These are phyloP conservation scores for Arthrobotrys conoides DNA, from an alignment of 2,329 filamentous ascomycete species.

Conservation along the genomic window DNA sequence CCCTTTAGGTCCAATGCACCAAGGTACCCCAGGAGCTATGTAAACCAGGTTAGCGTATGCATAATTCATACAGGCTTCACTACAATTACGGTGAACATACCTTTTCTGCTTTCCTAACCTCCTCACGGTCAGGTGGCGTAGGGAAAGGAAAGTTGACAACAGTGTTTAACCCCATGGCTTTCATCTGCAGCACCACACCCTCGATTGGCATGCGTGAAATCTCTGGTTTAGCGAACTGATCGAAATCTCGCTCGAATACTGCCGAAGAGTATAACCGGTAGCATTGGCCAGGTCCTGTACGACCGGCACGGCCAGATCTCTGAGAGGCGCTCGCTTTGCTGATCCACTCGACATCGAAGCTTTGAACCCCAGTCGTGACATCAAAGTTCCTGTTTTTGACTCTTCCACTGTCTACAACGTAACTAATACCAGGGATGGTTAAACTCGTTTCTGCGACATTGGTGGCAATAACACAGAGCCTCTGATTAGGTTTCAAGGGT, in stretches of 20 bases:
- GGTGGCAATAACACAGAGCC: slow-evolving; percentile 90
- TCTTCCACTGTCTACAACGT: slow-evolving; percentile 94
- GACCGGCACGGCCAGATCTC: slow-evolving; percentile 90
- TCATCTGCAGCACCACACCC: slow-evolving; percentile 91
- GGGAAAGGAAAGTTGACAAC: slow-evolving; percentile 97
- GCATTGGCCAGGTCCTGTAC: slow-evolving; percentile 95
- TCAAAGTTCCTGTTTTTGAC: slow-evolving; percentile 94
- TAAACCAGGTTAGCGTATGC: slow-evolving; percentile 34
- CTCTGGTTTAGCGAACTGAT: slow-evolving; percentile 88
- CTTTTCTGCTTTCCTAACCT: slow-evolving; percentile 84
- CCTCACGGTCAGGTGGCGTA: slow-evolving; percentile 83
- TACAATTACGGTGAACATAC: slow-evolving; percentile 38
- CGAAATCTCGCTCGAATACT: slow-evolving; percentile 90
- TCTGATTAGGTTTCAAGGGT: slow-evolving; percentile 82
- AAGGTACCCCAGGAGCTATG: slow-evolving; percentile 81
- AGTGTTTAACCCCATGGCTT: slow-evolving; percentile 91
- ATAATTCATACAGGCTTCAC: not conserved
- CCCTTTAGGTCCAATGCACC: slow-evolving; percentile 81
- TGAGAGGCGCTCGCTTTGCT: slow-evolving; percentile 97
- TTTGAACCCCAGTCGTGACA: slow-evolving; percentile 89
- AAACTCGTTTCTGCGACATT: slow-evolving; percentile 98
- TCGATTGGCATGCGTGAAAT: slow-evolving; percentile 92
- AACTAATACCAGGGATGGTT: slow-evolving; percentile 93
- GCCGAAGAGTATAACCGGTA: slow-evolving; percentile 95
- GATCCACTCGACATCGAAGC: slow-evolving; percentile 95